Conservation (phyloP, 352 stramenopile genomes). For the Globisporangium cederbergense region DNA sequence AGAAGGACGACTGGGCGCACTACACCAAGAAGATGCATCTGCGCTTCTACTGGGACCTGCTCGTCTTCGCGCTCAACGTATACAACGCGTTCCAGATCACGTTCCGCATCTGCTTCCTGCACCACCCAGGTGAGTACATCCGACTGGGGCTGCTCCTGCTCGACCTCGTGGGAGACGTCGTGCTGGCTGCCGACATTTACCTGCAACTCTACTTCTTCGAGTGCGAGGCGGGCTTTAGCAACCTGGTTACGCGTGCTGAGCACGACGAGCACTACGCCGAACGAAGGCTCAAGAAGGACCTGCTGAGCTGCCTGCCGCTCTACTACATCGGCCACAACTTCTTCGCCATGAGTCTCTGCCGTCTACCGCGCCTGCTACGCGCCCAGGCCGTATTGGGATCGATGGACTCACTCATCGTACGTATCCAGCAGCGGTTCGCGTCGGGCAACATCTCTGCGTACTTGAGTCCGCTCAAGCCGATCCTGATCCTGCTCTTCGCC, state of each 20-base stretch:
- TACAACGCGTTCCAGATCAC: slow-evolving; percentile 72
- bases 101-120: slow-evolving; percentile 67
- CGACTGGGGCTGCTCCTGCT: slow-evolving; percentile 27
- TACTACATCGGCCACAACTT: slow-evolving; percentile 66
- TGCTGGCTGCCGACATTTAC: slow-evolving; percentile 52
- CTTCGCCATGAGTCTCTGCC: slow-evolving; percentile 51
- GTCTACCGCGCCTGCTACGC: slow-evolving; percentile 54
- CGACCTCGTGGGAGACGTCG: slow-evolving; percentile 39
- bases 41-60: slow-evolving; percentile 59
- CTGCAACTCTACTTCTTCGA: slow-evolving; percentile 80
- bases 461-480: slow-evolving; percentile 58
- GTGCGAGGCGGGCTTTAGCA: slow-evolving; percentile 47
- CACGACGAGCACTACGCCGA: slow-evolving; percentile 36
- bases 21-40: slow-evolving; percentile 49
- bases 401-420: slow-evolving; percentile 64
- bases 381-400: slow-evolving; percentile 31
- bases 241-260: slow-evolving; percentile 49
- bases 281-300: slow-evolving; percentile 35
- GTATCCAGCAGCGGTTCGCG: slow-evolving; percentile 63
- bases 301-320: slow-evolving; percentile 45
- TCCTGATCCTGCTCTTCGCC: slow-evolving; percentile 59
- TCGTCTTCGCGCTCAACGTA: slow-evolving; percentile 46
- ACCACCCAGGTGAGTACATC: slow-evolving; percentile 20
- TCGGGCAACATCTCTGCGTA: slow-evolving; percentile 61
- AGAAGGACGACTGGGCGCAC: slow-evolving; percentile 43